Percentiles rank a stretch among this genome's conserved stretches.
These are phyloP conservation scores for Suillus alpinus DNA, from an alignment of 768 basidiomycete species.

Conservation along the genomic window DNA sequence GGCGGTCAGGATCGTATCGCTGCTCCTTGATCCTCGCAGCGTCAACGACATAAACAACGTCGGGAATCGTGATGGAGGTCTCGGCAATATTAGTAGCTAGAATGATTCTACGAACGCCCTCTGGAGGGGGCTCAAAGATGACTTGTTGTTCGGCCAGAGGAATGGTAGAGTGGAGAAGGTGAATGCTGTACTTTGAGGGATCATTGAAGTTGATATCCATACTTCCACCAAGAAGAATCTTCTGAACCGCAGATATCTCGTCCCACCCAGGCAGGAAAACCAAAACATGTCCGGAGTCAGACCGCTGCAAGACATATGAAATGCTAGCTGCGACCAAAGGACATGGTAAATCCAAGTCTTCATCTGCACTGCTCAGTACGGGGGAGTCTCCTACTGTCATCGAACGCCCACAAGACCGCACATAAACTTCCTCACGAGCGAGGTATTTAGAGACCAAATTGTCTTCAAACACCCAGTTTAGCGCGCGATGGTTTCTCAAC, in stretches of 20 bases:
- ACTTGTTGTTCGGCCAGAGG: constrained; percentile 86
- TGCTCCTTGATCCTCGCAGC: constrained; percentile 86
- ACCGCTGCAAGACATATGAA: constrained; percentile 67
- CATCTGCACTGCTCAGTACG: constrained; percentile 22
- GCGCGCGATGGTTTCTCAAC: constrained; percentile 38
- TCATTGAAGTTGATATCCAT: constrained; percentile 64
- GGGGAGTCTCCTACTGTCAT: constrained; percentile 28
- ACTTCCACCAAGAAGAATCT: constrained; percentile 48
- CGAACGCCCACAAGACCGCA: constrained; percentile 1
- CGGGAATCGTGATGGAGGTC: constrained; percentile 92
- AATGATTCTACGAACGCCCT: constrained; percentile 82
- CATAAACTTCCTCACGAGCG: constrained; percentile 47
- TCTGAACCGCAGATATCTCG: constrained; percentile 75
- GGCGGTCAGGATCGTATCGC: constrained; percentile 83
- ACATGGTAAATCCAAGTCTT: constrained; percentile 75
- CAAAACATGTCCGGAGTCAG: constrained; percentile 82
- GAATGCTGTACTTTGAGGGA: constrained; percentile 58
- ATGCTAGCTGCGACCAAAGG: constrained; percentile 81
- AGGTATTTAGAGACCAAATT: constrained; percentile 72
- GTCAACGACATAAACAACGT: constrained; percentile 93
- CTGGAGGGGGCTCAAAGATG: constrained; percentile 80
- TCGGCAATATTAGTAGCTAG: constrained; percentile 95
- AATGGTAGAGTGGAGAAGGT: constrained; percentile 86
- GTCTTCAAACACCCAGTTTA: constrained; percentile 67
- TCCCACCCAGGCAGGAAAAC: constrained; percentile 95